These are phyloP conservation scores for Fusarium tuaranense DNA, from an alignment of 2,329 filamentous ascomycete species.

Conservation along the genomic window DNA sequence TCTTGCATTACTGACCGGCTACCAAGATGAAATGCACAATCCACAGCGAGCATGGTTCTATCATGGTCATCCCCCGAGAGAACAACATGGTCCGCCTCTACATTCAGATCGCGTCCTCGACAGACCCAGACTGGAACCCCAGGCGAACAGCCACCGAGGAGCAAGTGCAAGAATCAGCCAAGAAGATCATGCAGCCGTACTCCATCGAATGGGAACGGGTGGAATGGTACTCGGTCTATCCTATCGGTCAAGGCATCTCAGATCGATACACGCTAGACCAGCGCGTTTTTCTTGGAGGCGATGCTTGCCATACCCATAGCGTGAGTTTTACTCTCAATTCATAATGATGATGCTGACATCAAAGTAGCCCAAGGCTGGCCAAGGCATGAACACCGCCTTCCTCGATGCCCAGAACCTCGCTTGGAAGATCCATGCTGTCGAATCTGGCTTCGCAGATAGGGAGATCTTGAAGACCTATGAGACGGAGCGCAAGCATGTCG, in stretches of 20 bases:
- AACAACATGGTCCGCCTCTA: slow-evolving; percentile 76
- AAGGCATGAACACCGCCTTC: slow-evolving; percentile 86
- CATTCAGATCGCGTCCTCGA: slow-evolving; percentile 74
- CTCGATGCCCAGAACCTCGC: slow-evolving; percentile 88
- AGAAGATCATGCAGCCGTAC: slow-evolving; percentile 75
- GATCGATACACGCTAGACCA: slow-evolving; percentile 75
- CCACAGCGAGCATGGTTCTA: slow-evolving; percentile 78
- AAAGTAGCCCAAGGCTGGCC: slow-evolving; percentile 77
- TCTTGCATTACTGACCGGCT: slow-evolving; percentile 57
- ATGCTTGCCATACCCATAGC: slow-evolving; percentile 84
- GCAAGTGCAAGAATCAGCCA: slow-evolving; percentile 73
- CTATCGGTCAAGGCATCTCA: slow-evolving; percentile 79
- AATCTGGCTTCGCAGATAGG: slow-evolving; percentile 81
- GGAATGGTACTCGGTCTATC: slow-evolving; percentile 82
- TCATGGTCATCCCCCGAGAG: slow-evolving; percentile 84
- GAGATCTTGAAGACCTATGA: slow-evolving; percentile 87
- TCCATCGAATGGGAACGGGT: slow-evolving; percentile 74
- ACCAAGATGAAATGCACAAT: slow-evolving; percentile 78
- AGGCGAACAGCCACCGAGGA: slow-evolving; percentile 72
- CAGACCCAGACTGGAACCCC: slow-evolving; percentile 70
- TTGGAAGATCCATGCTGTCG: slow-evolving; percentile 96
- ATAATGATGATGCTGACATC: slow-evolving; percentile 30
- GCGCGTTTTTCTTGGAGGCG: slow-evolving; percentile 79
- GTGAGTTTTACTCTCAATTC: slow-evolving; percentile 61
- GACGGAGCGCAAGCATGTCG: slow-evolving; percentile 84